phyloP scores from a whole-genome alignment of 768 basidiomycete species.

The Panellus pusillus region DNA sequence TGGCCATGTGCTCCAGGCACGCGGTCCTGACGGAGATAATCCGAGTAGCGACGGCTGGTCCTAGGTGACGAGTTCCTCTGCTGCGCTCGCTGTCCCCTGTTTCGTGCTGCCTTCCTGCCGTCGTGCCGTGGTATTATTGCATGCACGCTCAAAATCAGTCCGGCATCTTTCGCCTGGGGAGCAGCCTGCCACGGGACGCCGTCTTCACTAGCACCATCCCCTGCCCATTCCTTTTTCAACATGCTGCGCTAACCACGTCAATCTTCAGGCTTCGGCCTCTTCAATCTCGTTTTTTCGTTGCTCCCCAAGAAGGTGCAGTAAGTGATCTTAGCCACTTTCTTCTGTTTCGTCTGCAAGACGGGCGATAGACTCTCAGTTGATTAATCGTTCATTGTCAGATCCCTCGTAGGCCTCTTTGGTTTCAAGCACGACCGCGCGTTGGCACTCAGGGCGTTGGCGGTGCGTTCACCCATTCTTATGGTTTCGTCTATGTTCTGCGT shows the following conservation, averaged over 20 bases:
- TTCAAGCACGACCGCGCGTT: constrained; percentile 71
- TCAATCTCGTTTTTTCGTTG: constrained; percentile 79
- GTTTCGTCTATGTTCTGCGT: neutral
- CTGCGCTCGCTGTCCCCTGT: no score
- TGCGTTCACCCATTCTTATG: constrained; percentile 29
- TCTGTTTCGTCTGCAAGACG: neutral
- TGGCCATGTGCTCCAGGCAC: no score
- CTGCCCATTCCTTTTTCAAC: neutral
- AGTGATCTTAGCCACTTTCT: constrained; percentile 19
- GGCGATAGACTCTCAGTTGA: no score
- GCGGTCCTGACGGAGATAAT: no score
- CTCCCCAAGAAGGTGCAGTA: constrained; percentile 72
- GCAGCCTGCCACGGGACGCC: no score
- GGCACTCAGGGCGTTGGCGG: constrained; percentile 66
- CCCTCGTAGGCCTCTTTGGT: constrained; percentile 73
- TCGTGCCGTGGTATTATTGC: no score
- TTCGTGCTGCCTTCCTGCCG: no score
- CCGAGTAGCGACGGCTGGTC: no score
- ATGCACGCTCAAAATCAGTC: no score
- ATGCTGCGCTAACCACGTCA: neutral
- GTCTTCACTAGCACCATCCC: no score
- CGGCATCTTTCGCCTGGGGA: no score
- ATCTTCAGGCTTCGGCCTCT: constrained; percentile 56
- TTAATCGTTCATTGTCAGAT: constrained; percentile 35
- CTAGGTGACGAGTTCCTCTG: no score